Evolutionary conservation across 208 protist species (phyloP), one percentile per base, ranked within the genome.

Genomic region (Leishmania arabica): DNA sequence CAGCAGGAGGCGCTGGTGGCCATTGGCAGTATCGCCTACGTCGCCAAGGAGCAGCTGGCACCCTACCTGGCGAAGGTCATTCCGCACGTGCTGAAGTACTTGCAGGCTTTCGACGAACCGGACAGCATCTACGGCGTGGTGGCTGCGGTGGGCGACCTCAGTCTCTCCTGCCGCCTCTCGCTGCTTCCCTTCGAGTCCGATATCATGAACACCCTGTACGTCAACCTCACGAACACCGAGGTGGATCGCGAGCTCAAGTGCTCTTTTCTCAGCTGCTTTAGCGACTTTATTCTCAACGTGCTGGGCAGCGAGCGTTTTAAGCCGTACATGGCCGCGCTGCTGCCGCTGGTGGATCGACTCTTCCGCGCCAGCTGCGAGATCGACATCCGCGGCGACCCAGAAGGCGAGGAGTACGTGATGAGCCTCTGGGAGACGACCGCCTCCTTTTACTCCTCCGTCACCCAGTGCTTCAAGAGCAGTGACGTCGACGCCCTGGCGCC

Each of bases 231-330:
- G 42, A 94, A 93, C 82, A 84, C 86, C 24, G 78, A 95, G 31
- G 81, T 99, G 15, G 90, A 98, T 76, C 91, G 93, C 77, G 90
- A 95, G 81, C 86, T 99, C n/a, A 99, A 99, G 90, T 97, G 97
- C 78, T 87, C 87, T 31, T 98, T 99, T 79, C 79, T 99, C 56
- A 88, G 89, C 54, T 97, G 93, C 88, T 95, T 99, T 71, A 98
- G 98, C 51, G 99, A 99, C 85, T 96, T 99, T 62, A 98, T 98
- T 7, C 80, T 99, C 11, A 96, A 98, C 75, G 94, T 99, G 40
- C 88, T 95, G n/a, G 86, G 87, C 34, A 91, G 90, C 15, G 78
- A 69, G n/a, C 75, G 85, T 27, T 99, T 99, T 82, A 87, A 90
- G 54, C 91, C 91, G 31, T 99, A 98, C 90, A 84, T 99, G 40